Base-by-base conservation (phyloP, 495 filamentous ascomycete genomes). In the Xylaria castorea region DNA sequence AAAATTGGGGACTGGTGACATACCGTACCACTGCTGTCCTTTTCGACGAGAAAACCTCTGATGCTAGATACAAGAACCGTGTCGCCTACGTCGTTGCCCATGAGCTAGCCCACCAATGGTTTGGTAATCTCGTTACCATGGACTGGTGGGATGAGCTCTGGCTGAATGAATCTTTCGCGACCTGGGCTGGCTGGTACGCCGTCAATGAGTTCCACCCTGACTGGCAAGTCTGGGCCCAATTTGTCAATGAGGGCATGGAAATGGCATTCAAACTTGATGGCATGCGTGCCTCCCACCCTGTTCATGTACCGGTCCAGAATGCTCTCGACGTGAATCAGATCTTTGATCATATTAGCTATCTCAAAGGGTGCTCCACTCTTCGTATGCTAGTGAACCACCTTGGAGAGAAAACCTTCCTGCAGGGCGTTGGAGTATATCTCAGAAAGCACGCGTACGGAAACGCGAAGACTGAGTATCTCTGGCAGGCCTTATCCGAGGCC, bases 31-130 rank as follows among this genome's bases (percentile, higher is more conserved):
- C 93, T 12, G 94, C 94, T 7, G 91, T 99, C 57, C 85, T 99
- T 8, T 98, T 95, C 77, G 94, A 99, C 78, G 93, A 97, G 82
- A 91, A 94, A 74, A 92, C 91, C 65, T 97, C 94, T 0, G 95
- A 97, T 79, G 89, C 92, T 44, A 88, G 90, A 30, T 97, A 94
- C 80, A 94, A 92, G 79, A 97, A 97, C 78, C 86, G 94, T 46
- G 92, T 99, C 66, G 95, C 95, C 25, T 97, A 99, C 74, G 94
- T 98, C 40, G 94, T 98, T 25, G 93, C 94, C 7, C 94, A 97
- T 80, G 95, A 99, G 79, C 85, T 99, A 58, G 96, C 96, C 38
- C 96, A 99, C 81, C 96, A 98, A 83, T 99, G 96, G 96, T 99
- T 98, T 77, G 96, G 96, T 40, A 97, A 99, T 79, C 89, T 98